Evolutionary conservation across 106 monocot genomes (phyloP).

Genomic region (Dendrobium chrysotoxum): DNA sequence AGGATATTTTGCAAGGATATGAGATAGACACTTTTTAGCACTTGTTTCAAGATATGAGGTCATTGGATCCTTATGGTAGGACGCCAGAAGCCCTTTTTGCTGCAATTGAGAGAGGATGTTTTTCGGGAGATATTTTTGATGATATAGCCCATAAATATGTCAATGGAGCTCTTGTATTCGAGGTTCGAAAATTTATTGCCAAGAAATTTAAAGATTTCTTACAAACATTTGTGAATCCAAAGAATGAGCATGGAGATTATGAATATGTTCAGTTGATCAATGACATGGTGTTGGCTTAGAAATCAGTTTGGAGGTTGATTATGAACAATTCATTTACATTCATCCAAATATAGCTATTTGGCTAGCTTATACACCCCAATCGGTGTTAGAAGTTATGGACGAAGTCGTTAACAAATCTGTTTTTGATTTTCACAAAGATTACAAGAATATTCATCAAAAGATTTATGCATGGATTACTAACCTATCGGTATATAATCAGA

Average conservation of each 20-base stretch:
- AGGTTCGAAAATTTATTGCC: slow-evolving; percentile 88
- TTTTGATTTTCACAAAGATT: slow-evolving; percentile 82
- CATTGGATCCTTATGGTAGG: too few species aligned
- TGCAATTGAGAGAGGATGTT: slow-evolving; percentile 28
- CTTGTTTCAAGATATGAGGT: too few species aligned
- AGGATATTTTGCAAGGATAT: too few species aligned
- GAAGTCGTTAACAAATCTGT: slow-evolving; percentile 88
- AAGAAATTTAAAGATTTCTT: slow-evolving; percentile 93
- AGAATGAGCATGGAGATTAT: slow-evolving; percentile 72
- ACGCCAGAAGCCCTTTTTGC: too few species aligned
- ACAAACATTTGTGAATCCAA: slow-evolving; percentile 79
- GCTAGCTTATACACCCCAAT: slow-evolving; percentile 96
- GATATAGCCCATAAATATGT: slow-evolving; percentile 14
- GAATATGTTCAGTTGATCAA: slow-evolving; percentile 86
- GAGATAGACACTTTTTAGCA: too few species aligned
- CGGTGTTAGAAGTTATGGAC: slow-evolving; percentile 99
- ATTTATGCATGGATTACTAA: slow-evolving; percentile 88
- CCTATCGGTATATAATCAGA: slow-evolving; percentile 94
- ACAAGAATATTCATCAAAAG: slow-evolving; percentile 93
- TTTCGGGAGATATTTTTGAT: slow-evolving; percentile 22
- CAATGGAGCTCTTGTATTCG: slow-evolving; percentile 97
- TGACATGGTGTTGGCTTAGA: slow-evolving; percentile 96
- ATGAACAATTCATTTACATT: slow-evolving; percentile 91
- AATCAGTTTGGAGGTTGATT: slow-evolving; percentile 95
- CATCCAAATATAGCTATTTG: slow-evolving; percentile 98